Evolutionary conservation across 75 land plant genomes (phyloP).

Genomic region (Pinus tabuliformis): DNA sequence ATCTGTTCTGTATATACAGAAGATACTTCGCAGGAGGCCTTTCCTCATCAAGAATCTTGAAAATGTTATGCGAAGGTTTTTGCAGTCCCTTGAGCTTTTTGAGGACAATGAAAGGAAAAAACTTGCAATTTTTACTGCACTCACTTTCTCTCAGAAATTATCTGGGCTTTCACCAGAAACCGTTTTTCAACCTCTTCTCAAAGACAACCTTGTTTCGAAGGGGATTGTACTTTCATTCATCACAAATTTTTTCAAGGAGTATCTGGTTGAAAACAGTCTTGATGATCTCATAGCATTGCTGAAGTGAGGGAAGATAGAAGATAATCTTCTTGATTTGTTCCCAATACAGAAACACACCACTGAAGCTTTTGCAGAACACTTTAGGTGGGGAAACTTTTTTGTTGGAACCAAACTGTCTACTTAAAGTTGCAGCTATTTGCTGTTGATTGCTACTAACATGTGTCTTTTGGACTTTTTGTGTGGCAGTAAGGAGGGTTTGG

Average conservation of each 20-base stretch:
- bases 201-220: conserved; percentile 89
- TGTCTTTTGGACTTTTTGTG: background rate
- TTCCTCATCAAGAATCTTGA: conserved; percentile 96
- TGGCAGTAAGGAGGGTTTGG: conserved; percentile 81
- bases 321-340: conserved; percentile 84
- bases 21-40: conserved; percentile 80
- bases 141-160: conserved; percentile 92
- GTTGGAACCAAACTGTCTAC: background rate
- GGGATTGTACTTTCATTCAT: conserved; percentile 86
- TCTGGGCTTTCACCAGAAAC: conserved; percentile 94
- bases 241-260: conserved; percentile 88
- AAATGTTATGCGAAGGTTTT: conserved; percentile 90
- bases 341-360: conserved; percentile 77
- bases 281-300: conserved; percentile 87
- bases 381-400: conserved; percentile 45
- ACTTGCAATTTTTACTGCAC: conserved; percentile 91
- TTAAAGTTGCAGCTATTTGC: background rate
- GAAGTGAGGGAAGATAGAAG: conserved; percentile 93
- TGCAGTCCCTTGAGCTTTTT: conserved; percentile 93
- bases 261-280: conserved; percentile 80
- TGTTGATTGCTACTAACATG: background rate
- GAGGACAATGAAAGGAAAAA: conserved; percentile 90
- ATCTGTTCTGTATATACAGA: conserved; percentile 85
- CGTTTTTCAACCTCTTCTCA: conserved; percentile 84
- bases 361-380: conserved; percentile 88